phyloP scores from a whole-genome alignment of 176 grass and related monocot species.

The Cenchrus fungigraminus region DNA sequence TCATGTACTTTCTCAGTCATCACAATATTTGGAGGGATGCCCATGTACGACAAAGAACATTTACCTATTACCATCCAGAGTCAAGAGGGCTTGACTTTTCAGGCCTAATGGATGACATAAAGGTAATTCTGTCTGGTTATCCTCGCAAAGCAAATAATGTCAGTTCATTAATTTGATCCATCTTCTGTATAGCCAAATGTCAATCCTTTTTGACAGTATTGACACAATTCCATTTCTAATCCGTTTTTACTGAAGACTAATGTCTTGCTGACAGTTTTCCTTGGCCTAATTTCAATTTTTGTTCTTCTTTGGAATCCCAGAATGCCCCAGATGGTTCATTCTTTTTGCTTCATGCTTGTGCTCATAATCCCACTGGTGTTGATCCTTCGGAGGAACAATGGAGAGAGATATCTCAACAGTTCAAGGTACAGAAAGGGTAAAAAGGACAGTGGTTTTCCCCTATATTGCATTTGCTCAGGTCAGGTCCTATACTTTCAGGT shows the following conservation, averaged over 20 bases:
- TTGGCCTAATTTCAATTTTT: not conserved
- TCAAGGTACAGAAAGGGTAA: conserved; percentile 55
- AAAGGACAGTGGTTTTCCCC: not conserved
- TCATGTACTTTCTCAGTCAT: conserved; percentile 63
- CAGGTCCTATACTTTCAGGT: conserved; percentile 37
- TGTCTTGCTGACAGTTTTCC: not conserved
- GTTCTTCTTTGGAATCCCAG: conserved; percentile 34
- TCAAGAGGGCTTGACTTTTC: conserved; percentile 82
- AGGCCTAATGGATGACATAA: conserved; percentile 85
- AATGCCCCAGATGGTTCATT: conserved; percentile 93
- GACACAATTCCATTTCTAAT: not conserved
- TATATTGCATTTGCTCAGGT: not conserved
- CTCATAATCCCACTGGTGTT: conserved; percentile 93
- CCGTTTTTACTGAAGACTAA: not conserved
- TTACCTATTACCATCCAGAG: conserved; percentile 75
- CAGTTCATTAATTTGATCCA: not conserved
- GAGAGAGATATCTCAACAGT: conserved; percentile 89
- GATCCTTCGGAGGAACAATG: conserved; percentile 97
- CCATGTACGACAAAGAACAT: conserved; percentile 70
- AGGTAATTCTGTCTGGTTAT: conserved; percentile 49
- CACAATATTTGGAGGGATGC: conserved; percentile 97
- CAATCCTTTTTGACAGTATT: not conserved
- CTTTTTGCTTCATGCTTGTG: conserved; percentile 97
- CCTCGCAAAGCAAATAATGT: not conserved
- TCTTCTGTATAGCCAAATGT: not conserved